phyloP scores from a whole-genome alignment of 768 basidiomycete species.

The Daedaleopsis nitida region DNA sequence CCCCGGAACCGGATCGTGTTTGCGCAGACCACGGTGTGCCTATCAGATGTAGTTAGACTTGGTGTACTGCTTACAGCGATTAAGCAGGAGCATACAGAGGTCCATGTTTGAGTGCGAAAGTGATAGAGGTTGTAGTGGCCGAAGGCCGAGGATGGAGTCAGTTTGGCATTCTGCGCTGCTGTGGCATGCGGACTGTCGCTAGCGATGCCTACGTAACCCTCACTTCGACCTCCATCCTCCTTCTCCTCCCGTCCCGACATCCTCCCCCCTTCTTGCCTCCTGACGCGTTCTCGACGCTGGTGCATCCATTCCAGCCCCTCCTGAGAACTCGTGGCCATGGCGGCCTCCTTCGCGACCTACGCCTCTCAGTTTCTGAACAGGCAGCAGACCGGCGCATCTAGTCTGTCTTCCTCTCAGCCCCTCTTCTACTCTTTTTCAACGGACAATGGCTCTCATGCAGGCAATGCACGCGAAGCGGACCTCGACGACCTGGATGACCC shows the following conservation, averaged over 20 bases:
- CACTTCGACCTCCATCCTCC: conserved; percentile 15
- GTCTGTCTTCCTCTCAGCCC: conserved; percentile 67
- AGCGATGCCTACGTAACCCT: conserved; percentile 22
- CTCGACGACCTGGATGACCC: conserved; percentile 78
- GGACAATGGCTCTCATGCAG: conserved; percentile 63
- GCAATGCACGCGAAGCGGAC: conserved; percentile 48
- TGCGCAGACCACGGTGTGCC: too few relatives aligned
- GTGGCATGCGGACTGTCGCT: conserved; percentile 18
- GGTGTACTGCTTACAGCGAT: background rate
- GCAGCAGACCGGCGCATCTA: conserved; percentile 49
- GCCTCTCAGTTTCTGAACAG: conserved; percentile 80
- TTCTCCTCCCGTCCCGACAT: background rate
- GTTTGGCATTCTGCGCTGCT: conserved; percentile 17
- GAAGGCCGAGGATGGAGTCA: conserved; percentile 15
- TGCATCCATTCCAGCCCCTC: background rate
- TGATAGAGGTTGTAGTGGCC: background rate
- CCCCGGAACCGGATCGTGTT: too few relatives aligned
- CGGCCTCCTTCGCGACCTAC: conserved; percentile 78
- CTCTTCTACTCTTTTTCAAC: conserved; percentile 90
- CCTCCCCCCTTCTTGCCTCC: background rate
- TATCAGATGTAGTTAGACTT: too few relatives aligned
- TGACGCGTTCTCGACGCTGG: conserved; percentile 6
- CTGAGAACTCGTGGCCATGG: conserved; percentile 35
- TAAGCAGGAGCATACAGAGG: background rate
- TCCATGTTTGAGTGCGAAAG: background rate